Evolutionary conservation across 1,139 yeast species (phyloP), one percentile per base, ranked within the genome.

Genomic region (Yamadazyma friedrichii): DNA sequence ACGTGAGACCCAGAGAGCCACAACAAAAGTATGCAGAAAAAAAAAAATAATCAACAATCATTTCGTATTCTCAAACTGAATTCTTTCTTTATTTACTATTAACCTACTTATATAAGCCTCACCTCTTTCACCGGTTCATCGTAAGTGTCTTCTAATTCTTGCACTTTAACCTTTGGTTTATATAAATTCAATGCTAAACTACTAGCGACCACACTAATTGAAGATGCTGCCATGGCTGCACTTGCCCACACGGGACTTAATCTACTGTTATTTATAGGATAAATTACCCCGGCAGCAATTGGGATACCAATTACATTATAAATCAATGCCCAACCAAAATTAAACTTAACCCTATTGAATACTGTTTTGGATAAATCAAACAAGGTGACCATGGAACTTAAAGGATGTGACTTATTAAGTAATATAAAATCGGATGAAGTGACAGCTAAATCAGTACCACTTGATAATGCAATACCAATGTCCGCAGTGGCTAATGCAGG

Each of bases 221-320:
- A 76, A 12, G 81, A 75, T n/a, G 73, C 67, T 0, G 84, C 84
- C 84, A 80, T 79, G 1, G 84, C 84, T 10, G 80, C 80, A 64
- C 82, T 75, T 3, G 84, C 82, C 84, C 85, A 80, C 8, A 77
- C 81, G 0, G 85, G 85, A 37, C 73, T 71, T 43, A 79, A 59
- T 42, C 83, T 57, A 8, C 78, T 66, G 48, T 77, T 74, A 6
- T 71, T 53, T 42, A 74, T 72, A 0, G 83, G 84, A 51, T 77
- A 78, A 17, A 79, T 74, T 3, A 77, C 83, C 6, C 85, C 84
- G 12, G 84, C 84, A 3, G 85, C 83, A 42, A 80, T 74, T 0
- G 85, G 84, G 27, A 80, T 60, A 5, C 83, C 83, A 43, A 78
- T 67, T 48, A 67, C 48, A 49, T 78, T 78, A 56, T 78, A 78